Evolutionary conservation across 495 filamentous ascomycete genomes (phyloP).

Genomic region (Rusavskia elegans): DNA sequence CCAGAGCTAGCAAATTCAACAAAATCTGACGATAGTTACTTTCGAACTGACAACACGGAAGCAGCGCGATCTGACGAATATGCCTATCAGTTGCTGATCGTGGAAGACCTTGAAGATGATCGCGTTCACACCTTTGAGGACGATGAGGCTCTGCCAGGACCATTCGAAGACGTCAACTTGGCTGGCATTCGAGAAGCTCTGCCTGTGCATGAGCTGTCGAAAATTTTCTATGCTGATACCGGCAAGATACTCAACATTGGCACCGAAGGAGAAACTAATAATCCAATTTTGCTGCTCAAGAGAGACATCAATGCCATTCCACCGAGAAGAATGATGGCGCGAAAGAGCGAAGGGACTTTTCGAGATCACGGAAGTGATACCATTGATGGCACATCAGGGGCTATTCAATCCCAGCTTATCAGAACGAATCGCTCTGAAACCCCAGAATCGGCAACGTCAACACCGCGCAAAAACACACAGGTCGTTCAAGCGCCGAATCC

Average conservation of each 20-base stretch:
- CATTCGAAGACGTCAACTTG: conserved; percentile 49
- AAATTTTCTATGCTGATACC: conserved; percentile 95
- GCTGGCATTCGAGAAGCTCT: conserved; percentile 76
- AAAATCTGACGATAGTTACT: background rate
- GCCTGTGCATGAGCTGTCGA: conserved; percentile 81
- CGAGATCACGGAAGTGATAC: conserved; percentile 11
- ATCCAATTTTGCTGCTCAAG: conserved; percentile 75
- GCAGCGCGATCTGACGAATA: conserved; percentile 50
- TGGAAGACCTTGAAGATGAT: conserved; percentile 89
- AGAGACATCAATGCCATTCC: conserved; percentile 62
- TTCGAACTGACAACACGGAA: conserved; percentile 24
- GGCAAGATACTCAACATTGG: conserved; percentile 87
- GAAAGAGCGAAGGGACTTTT: conserved; percentile 20
- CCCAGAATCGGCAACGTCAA: background rate
- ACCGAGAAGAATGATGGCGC: conserved; percentile 50
- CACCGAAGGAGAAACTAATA: conserved; percentile 60
- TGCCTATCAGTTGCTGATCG: conserved; percentile 72
- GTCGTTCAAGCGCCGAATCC: conserved; percentile 14
- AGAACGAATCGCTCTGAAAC: background rate
- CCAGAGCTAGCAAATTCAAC: background rate
- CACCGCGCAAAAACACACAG: background rate
- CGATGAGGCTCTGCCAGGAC: conserved; percentile 36
- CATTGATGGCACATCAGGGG: conserved; percentile 1
- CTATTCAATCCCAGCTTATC: background rate
- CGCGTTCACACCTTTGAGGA: conserved; percentile 74